Evolutionary conservation across 176 grass and related monocot genomes (phyloP), one percentile per base, ranked within the genome.

Genomic region (Carex parvula): DNA sequence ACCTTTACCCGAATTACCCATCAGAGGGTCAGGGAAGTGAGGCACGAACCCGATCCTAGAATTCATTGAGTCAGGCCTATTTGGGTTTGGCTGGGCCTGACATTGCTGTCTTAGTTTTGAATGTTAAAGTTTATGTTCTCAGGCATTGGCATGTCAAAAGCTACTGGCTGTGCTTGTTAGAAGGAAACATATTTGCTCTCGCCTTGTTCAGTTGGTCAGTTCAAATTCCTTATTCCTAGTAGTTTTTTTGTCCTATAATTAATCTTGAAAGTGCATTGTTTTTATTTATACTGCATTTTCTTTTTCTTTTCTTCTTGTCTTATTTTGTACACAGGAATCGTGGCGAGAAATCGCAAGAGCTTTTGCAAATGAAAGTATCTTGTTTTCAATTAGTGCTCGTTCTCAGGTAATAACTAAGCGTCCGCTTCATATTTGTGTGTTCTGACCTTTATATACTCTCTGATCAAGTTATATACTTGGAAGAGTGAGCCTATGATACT

Each of bases 301-400:
- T 48, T 66, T 53, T 5, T 39, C 32, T 70, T 79, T 16, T 56
- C 24, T 71, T 55, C 56, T 82, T 60, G 80, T 48, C 70, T 88
- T 62, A 79, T 67, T 84, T 1, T 22, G 5, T 81, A 67, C 24
- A 82, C 16, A 98, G 95, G 95, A 98, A 32, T 90, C 92, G 50
- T 98, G 95, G 95, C 73, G 83, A 73, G 95, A 98, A 87, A 92
- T 98, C 81, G 90, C 89, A 86, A 95, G 86, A 91, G 92, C 92
- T 84, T 98, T 98, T 92, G 91, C 92, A 89, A 98, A 88, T 75
- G 95, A 89, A 13, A 88, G 83, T 44, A 86, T 91, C 72, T 88
- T 98, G 82, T 90, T 98, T 87, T 95, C 92, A 87, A 84, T 98
- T 82, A 93, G 79, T 91, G 84, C 91, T 87, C 95, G 91, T 37